Evolutionary conservation across 345 rosid genomes (phyloP).

Genomic region (Eucalyptus virginea): DNA sequence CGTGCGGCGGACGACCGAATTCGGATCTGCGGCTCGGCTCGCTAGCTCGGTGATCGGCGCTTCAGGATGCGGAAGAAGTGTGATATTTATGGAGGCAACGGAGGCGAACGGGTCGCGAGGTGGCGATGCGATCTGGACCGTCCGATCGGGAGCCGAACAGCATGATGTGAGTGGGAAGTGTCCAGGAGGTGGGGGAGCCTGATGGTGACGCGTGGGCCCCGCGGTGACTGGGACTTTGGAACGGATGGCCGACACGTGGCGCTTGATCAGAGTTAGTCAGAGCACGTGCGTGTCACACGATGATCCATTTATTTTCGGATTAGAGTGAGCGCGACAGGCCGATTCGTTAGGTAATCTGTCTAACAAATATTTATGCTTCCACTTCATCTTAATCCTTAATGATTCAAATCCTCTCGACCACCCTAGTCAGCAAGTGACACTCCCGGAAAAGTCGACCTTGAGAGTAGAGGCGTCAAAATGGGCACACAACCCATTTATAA

Average conservation of each 20-base stretch:
- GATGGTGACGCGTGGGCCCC: background rate
- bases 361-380: background rate
- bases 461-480: too few species aligned
- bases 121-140: background rate
- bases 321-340: background rate
- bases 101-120: background rate
- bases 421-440: background rate
- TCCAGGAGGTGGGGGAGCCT: background rate
- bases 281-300: background rate
- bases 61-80: rapidly evolving
- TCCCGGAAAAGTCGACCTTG: background rate
- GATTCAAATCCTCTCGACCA: background rate
- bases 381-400: background rate
- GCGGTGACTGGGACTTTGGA: background rate
- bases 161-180: background rate
- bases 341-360: background rate
- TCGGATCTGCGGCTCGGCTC: background rate
- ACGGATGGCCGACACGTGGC: background rate
- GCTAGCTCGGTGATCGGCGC: background rate
- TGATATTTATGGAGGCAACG: background rate
- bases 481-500: too few species aligned
- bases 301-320: background rate
- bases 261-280: background rate
- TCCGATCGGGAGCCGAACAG: background rate
- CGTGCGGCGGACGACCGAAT: background rate